phyloP scores from a whole-genome alignment of 805 yeast genomes.

The Ascoidea rubescens region DNA sequence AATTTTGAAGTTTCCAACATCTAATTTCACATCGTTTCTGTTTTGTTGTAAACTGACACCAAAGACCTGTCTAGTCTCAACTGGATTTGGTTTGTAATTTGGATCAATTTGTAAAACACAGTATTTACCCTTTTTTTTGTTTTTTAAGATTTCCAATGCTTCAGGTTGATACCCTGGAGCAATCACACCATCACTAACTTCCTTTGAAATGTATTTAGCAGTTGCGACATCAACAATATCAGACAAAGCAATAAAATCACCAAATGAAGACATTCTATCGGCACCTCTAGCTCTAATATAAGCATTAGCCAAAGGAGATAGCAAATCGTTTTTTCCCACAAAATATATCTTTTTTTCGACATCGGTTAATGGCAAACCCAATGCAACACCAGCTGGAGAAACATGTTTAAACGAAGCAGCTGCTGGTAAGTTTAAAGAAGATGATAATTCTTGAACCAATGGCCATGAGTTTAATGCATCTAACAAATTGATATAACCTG shows the following conservation, averaged over 20 bases:
- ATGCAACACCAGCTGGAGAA: constrained; percentile 98
- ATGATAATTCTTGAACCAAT: constrained; percentile 89
- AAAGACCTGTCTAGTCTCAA: constrained; percentile 90
- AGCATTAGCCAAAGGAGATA: constrained; percentile 94
- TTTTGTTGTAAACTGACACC: constrained; percentile 94
- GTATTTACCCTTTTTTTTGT: constrained; percentile 96
- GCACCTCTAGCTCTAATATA: constrained; percentile 99
- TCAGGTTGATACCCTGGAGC: constrained; percentile 94
- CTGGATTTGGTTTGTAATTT: constrained; percentile 64
- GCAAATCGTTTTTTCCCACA: constrained; percentile 85
- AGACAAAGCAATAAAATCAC: constrained; percentile 95
- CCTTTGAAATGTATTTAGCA: constrained; percentile 92
- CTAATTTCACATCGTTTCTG: constrained; percentile 76
- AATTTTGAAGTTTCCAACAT: constrained; percentile 88
- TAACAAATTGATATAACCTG: constrained; percentile 92
- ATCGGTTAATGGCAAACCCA: constrained; percentile 85
- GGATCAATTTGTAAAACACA: constrained; percentile 95
- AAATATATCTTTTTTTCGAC: constrained; percentile 91
- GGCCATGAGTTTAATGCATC: constrained; percentile 99
- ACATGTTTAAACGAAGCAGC: constrained; percentile 99
- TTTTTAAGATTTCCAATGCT: constrained; percentile 76
- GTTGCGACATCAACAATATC: constrained; percentile 94
- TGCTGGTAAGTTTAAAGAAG: constrained; percentile 89
- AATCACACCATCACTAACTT: constrained; percentile 96
- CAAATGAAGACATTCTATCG: constrained; percentile 98